Conservation (phyloP, 805 yeast species). For the Candida andamanensis region DNA sequence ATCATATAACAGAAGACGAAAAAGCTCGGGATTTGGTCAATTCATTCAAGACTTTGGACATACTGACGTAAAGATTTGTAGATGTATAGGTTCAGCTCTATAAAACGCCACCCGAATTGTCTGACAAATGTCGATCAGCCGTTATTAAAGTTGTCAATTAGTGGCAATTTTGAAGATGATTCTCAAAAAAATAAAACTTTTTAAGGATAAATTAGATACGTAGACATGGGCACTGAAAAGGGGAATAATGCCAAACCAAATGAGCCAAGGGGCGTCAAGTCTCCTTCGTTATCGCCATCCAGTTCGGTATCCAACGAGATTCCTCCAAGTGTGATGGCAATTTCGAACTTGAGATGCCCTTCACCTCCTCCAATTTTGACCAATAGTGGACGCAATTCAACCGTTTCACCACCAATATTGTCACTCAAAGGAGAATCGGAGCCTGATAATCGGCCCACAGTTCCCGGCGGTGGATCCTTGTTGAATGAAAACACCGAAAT, state of each 20-base stretch:
- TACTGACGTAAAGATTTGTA: too few relatives aligned
- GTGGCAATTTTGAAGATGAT: too few relatives aligned
- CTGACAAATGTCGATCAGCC: too few relatives aligned
- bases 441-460: slow-evolving; percentile 12
- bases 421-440: slow-evolving; percentile 1
- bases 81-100: too few relatives aligned
- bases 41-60: slow-evolving; percentile 15
- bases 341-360: slow-evolving; percentile 58
- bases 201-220: too few relatives aligned
- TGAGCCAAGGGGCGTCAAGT: background rate
- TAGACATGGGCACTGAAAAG: background rate
- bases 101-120: too few relatives aligned
- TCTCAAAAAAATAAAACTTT: background rate
- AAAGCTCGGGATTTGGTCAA: slow-evolving; percentile 26
- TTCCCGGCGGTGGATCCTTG: slow-evolving; percentile 37
- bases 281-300: slow-evolving; percentile 5
- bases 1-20: slow-evolving; percentile 25
- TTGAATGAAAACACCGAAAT: slow-evolving; percentile 3
- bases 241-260: background rate
- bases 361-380: slow-evolving; percentile 67
- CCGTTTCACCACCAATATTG: slow-evolving; percentile 9
- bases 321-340: slow-evolving; percentile 50
- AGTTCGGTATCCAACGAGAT: slow-evolving; percentile 13
- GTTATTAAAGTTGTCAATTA: too few relatives aligned
- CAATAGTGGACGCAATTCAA: slow-evolving; percentile 14